Percentiles rank a stretch among this genome's conserved stretches.
Evolutionary conservation across 1,284 basidiomycete genomes (phyloP).

Genomic region (Ceratobasidium sp.): DNA sequence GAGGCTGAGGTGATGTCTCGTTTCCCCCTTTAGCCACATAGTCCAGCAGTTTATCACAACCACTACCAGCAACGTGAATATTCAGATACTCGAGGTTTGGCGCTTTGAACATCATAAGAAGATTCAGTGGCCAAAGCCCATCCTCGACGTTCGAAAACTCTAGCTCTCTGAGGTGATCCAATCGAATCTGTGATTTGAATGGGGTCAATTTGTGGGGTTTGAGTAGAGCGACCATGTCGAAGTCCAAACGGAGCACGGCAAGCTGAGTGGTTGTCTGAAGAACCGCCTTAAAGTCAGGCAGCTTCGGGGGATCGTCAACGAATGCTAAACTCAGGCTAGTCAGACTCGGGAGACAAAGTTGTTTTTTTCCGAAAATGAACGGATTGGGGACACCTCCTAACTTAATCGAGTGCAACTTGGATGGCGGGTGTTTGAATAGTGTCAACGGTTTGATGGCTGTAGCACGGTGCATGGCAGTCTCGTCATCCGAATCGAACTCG

Average conservation of each 20-base stretch:
- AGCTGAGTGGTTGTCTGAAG: neutral
- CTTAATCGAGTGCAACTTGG: neutral
- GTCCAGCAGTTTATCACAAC: neutral
- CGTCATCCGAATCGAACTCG: neutral
- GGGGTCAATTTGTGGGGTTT: too few species aligned
- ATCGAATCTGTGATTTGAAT: neutral
- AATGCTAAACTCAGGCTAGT: neutral
- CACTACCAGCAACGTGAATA: neutral
- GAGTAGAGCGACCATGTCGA: neutral
- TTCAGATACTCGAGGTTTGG: conserved; percentile 10
- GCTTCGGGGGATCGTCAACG: neutral
- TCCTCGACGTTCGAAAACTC: neutral
- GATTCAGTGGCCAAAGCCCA: neutral
- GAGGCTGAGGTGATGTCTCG: neutral
- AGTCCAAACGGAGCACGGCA: neutral
- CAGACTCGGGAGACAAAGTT: neutral
- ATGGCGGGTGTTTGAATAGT: neutral
- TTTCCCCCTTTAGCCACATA: neutral
- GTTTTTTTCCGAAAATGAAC: neutral
- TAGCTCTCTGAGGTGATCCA: neutral
- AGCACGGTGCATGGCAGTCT: neutral
- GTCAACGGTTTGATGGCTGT: neutral
- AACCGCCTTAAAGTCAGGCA: neutral
- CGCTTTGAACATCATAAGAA: conserved; percentile 10
- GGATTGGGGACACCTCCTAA: neutral